A percentile compares a stretch with the other conserved stretches of the same genome.
Conservation (phyloP, 225 moss, liverwort and hornwort species). For the Physcomitrellopsis africana region DNA sequence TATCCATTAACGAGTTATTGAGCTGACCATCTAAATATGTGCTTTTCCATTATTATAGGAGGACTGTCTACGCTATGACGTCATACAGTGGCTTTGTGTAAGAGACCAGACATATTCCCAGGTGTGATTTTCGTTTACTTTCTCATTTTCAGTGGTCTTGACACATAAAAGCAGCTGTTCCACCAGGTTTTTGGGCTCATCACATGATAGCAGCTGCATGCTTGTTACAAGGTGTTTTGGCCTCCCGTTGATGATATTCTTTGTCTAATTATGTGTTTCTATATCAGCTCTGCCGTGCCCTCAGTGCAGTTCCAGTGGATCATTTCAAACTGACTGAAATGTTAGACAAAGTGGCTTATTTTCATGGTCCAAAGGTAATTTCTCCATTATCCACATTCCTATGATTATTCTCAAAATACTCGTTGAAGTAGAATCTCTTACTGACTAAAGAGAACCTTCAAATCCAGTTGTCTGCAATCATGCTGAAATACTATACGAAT, state of each 20-base stretch:
- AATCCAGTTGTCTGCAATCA: no score
- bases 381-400: neutral
- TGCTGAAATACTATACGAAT: no score
- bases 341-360: slow-evolving; percentile 84
- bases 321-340: slow-evolving; percentile 67
- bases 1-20: slow-evolving; percentile 5
- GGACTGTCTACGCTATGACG: slow-evolving; percentile 83
- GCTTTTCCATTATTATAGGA: slow-evolving; percentile 42
- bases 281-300: slow-evolving; percentile 64
- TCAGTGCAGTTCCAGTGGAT: slow-evolving; percentile 78
- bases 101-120: slow-evolving; percentile 79
- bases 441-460: neutral
- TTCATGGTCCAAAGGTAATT: slow-evolving; percentile 76
- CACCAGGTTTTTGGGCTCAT: neutral
- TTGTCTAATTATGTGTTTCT: slow-evolving; percentile 15
- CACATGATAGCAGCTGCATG: neutral
- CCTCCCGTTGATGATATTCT: slow-evolving; percentile 25
- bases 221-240: slow-evolving; percentile 13
- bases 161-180: neutral
- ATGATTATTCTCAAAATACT: neutral
- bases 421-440: neutral
- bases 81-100: slow-evolving; percentile 88
- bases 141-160: neutral
- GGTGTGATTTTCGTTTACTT: slow-evolving; percentile 42
- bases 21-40: neutral